Conservation (phyloP, 768 basidiomycete genomes). For the Mycena belliarum region DNA sequence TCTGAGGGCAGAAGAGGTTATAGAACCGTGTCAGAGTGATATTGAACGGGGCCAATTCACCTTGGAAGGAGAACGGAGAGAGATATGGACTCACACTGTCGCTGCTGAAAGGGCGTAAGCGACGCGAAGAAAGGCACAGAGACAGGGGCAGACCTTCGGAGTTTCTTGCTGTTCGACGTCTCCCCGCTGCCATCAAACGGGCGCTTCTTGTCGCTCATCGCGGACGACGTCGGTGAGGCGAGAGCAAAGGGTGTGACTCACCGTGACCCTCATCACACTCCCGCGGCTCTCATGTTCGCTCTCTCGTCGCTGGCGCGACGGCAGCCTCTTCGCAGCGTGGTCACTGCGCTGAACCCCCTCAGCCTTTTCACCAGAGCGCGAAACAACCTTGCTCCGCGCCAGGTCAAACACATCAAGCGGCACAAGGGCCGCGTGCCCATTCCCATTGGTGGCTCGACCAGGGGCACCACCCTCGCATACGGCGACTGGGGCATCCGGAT, state of each 20-base stretch:
- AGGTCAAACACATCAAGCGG: constrained; percentile 81
- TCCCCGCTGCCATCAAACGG: constrained; percentile 58
- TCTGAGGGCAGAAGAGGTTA: constrained; percentile 65
- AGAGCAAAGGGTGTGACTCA: not conserved
- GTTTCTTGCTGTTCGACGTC: constrained; percentile 52
- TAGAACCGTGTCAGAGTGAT: constrained; percentile 63
- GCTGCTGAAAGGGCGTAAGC: constrained; percentile 38
- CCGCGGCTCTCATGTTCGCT: constrained; percentile 17
- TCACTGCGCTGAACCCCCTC: constrained; percentile 31
- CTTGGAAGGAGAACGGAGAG: constrained; percentile 48
- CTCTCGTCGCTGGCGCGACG: constrained; percentile 17
- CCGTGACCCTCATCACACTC: constrained; percentile 2
- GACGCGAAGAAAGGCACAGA: not conserved
- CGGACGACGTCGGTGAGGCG: constrained; percentile 13
- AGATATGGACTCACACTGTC: constrained; percentile 63
- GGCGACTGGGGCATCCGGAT: constrained; percentile 94
- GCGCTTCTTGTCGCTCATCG: constrained; percentile 72
- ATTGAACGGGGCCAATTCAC: constrained; percentile 66
- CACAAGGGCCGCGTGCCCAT: constrained; percentile 90
- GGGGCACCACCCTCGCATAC: constrained; percentile 89
- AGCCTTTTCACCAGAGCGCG: constrained; percentile 48
- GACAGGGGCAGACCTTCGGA: constrained; percentile 57
- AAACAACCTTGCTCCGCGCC: constrained; percentile 76
- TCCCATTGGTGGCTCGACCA: constrained; percentile 86
- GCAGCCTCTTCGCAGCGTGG: not conserved